These are phyloP conservation scores for Cyamopsis tetragonoloba DNA, from an alignment of 306 rosid genomes.

Conservation along the genomic window DNA sequence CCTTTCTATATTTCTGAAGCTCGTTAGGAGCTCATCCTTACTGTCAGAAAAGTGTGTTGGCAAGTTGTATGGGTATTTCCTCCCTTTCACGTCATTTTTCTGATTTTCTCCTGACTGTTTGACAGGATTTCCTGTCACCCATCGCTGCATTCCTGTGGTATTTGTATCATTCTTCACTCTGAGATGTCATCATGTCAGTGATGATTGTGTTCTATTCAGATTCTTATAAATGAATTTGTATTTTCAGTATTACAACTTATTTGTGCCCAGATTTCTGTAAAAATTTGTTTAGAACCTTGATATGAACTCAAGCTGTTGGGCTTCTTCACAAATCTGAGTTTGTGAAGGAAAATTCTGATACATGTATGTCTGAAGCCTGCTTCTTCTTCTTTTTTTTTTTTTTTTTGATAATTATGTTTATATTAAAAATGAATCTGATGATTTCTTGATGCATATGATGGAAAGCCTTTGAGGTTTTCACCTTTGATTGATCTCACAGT, in stretches of 20 bases:
- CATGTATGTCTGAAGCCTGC: neutral
- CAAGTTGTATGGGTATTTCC: slow-evolving; percentile 7
- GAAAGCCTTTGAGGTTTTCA: neutral
- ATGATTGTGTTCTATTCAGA: neutral
- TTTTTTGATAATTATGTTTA: neutral
- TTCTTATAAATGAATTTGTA: neutral
- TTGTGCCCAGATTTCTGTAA: neutral
- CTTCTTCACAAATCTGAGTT: neutral
- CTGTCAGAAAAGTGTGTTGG: neutral
- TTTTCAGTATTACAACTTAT: neutral
- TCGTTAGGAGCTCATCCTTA: neutral
- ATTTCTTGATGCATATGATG: neutral
- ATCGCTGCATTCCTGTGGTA: slow-evolving; percentile 2
- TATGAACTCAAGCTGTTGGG: neutral
- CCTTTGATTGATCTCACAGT: neutral
- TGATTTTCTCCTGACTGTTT: neutral
- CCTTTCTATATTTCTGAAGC: neutral
- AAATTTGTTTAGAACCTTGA: neutral
- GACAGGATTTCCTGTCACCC: neutral
- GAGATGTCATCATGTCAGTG: neutral
- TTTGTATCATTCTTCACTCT: slow-evolving; percentile 3
- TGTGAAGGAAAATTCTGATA: neutral
- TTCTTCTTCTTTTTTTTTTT: too few relatives aligned
- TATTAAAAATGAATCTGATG: neutral
- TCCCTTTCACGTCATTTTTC: neutral